Evolutionary conservation across 2,329 filamentous ascomycete genomes (phyloP).

Genomic region (Epichloe sylvatica): DNA sequence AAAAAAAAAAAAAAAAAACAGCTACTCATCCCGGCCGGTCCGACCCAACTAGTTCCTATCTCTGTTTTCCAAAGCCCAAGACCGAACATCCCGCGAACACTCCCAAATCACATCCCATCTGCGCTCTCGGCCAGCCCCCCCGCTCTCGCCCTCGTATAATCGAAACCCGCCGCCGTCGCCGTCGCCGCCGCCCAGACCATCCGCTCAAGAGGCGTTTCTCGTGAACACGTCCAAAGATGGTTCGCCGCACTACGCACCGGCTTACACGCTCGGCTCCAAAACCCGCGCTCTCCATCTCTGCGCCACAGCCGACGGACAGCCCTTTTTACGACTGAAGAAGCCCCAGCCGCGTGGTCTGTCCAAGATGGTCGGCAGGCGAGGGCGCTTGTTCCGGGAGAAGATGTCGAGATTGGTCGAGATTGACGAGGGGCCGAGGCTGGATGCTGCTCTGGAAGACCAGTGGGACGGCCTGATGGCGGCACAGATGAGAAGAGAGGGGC

Average conservation of each 20-base stretch:
- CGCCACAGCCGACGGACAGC: constrained; percentile 38
- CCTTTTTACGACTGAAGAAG: constrained; percentile 57
- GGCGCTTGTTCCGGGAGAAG: constrained; percentile 27
- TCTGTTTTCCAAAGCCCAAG: constrained; percentile 25
- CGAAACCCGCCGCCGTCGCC: constrained; percentile 5
- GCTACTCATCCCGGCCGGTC: not conserved
- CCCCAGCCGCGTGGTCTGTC: constrained; percentile 48
- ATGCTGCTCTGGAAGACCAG: constrained; percentile 28
- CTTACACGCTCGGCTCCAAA: constrained; percentile 24
- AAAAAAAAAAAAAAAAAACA: no score
- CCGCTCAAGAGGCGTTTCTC: constrained; percentile 16
- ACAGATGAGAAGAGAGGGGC: constrained; percentile 9
- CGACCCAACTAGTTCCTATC: constrained; percentile 21
- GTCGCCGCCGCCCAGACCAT: constrained; percentile 6
- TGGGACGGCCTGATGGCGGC: constrained; percentile 31
- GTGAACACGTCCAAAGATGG: constrained; percentile 21
- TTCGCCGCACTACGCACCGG: constrained; percentile 33
- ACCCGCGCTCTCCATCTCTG: constrained; percentile 40
- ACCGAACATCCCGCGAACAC: constrained; percentile 26
- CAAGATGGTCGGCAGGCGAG: constrained; percentile 41
- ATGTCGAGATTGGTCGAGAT: constrained; percentile 25
- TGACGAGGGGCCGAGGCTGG: constrained; percentile 20
- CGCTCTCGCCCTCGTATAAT: constrained; percentile 7
- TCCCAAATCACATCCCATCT: constrained; percentile 28
- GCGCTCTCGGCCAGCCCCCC: constrained; percentile 13